These are phyloP conservation scores for Aegilops bicornis DNA, from an alignment of 176 grass and related monocot genomes.

Conservation along the genomic window DNA sequence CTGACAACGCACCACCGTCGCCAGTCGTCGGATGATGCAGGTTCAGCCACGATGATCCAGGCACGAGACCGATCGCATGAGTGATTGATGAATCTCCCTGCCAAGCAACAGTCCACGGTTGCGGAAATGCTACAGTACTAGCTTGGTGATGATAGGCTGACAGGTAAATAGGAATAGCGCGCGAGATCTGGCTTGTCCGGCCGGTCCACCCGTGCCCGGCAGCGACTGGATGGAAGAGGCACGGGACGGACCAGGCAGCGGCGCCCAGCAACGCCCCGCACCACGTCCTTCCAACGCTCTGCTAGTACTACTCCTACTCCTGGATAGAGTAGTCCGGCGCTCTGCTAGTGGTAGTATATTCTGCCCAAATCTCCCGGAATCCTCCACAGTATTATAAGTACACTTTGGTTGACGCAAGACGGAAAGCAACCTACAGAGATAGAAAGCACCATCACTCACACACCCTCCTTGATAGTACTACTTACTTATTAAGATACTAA, in stretches of 20 bases:
- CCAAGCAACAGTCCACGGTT: too few relatives aligned
- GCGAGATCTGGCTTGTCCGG: background rate
- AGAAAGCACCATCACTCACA: background rate
- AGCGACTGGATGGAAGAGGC: background rate
- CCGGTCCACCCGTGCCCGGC: background rate
- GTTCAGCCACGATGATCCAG: background rate
- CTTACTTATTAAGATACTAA: too few relatives aligned
- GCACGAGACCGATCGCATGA: too few relatives aligned
- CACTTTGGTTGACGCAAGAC: background rate
- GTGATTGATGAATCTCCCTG: too few relatives aligned
- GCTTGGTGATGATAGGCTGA: too few relatives aligned
- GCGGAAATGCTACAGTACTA: too few relatives aligned
- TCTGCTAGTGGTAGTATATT: background rate
- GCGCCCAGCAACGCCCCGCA: slow-evolving; percentile 19
- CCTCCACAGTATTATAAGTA: background rate
- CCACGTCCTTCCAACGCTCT: background rate
- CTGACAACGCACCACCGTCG: background rate
- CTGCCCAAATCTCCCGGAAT: background rate
- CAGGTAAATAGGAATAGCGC: too few relatives aligned
- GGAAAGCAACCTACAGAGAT: background rate
- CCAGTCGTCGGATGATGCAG: background rate
- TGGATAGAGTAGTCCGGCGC: background rate
- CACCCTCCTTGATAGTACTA: too few relatives aligned
- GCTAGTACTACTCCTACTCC: too few relatives aligned
- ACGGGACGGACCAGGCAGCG: background rate